These are phyloP conservation scores for Trichoderma sp. DNA, from an alignment of 2,329 filamentous ascomycete genomes.

Conservation along the genomic window DNA sequence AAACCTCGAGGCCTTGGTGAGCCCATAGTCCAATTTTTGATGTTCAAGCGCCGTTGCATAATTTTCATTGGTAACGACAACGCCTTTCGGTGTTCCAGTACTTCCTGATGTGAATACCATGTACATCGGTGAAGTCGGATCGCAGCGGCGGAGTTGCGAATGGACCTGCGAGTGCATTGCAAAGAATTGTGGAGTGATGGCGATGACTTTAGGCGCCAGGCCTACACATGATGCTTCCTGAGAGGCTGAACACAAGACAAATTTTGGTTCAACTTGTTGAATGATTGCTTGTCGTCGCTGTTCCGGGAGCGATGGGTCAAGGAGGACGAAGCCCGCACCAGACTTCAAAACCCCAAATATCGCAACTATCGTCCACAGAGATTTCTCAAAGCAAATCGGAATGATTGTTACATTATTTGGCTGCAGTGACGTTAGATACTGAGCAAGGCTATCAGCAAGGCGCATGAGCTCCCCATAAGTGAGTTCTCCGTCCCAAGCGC, in stretches of 20 bases:
- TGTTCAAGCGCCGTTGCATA: slow-evolving; percentile 14
- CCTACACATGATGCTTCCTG: not conserved
- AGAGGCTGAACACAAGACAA: not conserved
- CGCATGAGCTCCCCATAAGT: not conserved
- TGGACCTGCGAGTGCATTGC: not conserved
- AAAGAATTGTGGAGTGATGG: not conserved
- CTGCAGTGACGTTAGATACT: not conserved
- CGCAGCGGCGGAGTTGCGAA: not conserved
- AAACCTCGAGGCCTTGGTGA: slow-evolving; percentile 20
- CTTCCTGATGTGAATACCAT: slow-evolving; percentile 26
- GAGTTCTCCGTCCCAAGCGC: not conserved
- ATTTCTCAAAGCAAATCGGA: not conserved
- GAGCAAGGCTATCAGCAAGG: not conserved
- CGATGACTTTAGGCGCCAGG: not conserved
- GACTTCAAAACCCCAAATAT: not conserved
- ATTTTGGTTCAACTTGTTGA: not conserved
- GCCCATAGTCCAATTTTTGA: not conserved
- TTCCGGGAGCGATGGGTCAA: not conserved
- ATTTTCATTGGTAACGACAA: slow-evolving; percentile 17
- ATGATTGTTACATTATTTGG: not conserved
- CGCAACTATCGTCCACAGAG: not conserved
- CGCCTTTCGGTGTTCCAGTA: slow-evolving; percentile 26
- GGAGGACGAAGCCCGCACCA: not conserved
- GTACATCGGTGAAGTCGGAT: not conserved
- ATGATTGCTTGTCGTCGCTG: not conserved